Evolutionary conservation across 306 rosid species (phyloP).

Genomic region (Sicyos baderoa): DNA sequence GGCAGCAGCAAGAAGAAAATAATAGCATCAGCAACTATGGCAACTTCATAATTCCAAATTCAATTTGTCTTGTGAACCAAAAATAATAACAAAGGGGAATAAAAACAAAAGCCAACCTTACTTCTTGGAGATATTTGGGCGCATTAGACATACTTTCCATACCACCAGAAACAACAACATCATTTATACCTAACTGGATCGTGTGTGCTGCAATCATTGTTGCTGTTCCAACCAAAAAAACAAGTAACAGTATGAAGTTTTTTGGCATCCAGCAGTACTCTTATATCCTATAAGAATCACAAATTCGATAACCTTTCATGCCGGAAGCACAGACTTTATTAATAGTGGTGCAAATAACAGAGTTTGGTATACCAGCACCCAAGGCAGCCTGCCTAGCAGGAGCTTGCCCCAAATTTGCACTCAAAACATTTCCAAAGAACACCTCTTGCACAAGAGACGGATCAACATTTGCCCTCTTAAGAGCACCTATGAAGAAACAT

Average conservation of each 20-base stretch:
- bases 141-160: conserved; percentile 98
- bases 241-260: not conserved
- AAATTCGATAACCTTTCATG: conserved; percentile 49
- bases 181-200: conserved; percentile 55
- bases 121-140: conserved; percentile 68
- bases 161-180: conserved; percentile 78
- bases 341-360: conserved; percentile 78
- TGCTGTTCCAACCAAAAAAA: conserved; percentile 38
- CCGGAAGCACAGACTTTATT: conserved; percentile 93
- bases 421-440: conserved; percentile 82
- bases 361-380: conserved; percentile 75
- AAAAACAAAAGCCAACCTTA: conserved; percentile 43
- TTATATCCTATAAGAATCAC: not conserved
- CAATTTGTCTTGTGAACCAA: not conserved
- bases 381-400: conserved; percentile 92
- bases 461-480: conserved; percentile 67
- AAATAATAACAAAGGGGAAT: not conserved
- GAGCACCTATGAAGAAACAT: conserved; percentile 48
- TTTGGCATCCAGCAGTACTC: not conserved
- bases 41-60: not conserved
- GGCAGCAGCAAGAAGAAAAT: not conserved
- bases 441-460: conserved; percentile 89
- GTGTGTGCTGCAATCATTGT: conserved; percentile 85
- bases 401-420: conserved; percentile 94
- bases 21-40: not conserved